These are phyloP conservation scores for Rhazya stricta DNA, from an alignment of 257 asterid genomes.

Conservation along the genomic window DNA sequence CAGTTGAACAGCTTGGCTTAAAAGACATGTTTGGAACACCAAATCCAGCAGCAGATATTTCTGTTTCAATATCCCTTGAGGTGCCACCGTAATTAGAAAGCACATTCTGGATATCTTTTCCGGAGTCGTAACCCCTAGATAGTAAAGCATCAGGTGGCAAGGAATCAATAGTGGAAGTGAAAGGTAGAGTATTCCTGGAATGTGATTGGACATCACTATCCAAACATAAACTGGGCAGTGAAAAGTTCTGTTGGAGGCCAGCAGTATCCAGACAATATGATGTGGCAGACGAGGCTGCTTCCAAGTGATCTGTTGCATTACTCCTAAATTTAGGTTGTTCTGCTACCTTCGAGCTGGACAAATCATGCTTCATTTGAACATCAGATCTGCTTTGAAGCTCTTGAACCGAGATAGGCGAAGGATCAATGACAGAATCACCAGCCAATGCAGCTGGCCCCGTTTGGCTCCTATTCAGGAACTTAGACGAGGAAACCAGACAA, in stretches of 20 bases:
- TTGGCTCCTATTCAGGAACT: constrained; percentile 54
- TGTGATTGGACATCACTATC: constrained; percentile 79
- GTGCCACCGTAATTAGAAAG: constrained; percentile 59
- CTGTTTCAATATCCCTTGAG: constrained; percentile 75
- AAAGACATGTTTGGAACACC: constrained; percentile 64
- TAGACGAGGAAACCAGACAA: constrained; percentile 45
- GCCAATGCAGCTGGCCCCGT: constrained; percentile 34
- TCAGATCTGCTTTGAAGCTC: constrained; percentile 52
- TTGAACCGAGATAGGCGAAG: constrained; percentile 45
- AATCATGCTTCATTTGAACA: constrained; percentile 46
- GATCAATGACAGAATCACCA: constrained; percentile 46
- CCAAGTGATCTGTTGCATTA: constrained; percentile 52
- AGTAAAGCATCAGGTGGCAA: constrained; percentile 86
- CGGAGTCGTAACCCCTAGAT: constrained; percentile 85
- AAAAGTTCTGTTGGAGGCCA: constrained; percentile 60
- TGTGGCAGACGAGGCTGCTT: constrained; percentile 78
- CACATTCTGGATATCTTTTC: constrained; percentile 83
- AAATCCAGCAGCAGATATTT: constrained; percentile 67
- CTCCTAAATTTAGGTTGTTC: constrained; percentile 58
- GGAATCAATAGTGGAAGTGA: constrained; percentile 48
- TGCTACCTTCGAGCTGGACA: constrained; percentile 42
- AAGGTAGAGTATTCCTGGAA: constrained; percentile 52
- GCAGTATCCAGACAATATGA: constrained; percentile 78
- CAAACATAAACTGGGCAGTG: constrained; percentile 49
- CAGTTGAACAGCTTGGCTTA: constrained; percentile 68